A percentile compares a stretch with the other conserved stretches of the same genome.
These are phyloP conservation scores for Jasminum sambac DNA, from an alignment of 257 asterid genomes.

Conservation along the genomic window DNA sequence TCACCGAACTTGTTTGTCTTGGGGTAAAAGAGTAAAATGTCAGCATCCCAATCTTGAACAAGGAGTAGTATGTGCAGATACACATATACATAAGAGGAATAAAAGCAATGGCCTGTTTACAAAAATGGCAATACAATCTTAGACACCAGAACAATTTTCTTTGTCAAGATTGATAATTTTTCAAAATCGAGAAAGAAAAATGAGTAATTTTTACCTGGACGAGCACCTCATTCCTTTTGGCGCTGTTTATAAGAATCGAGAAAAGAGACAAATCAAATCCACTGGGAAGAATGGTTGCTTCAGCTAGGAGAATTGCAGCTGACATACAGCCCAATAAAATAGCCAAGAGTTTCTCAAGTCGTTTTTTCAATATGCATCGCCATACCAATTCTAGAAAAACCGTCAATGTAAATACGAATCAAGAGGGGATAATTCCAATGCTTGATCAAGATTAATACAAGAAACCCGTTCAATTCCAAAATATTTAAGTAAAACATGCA, in stretches of 20 bases:
- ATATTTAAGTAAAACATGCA: neutral
- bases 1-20: constrained; percentile 80
- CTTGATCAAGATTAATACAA: neutral
- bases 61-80: constrained; percentile 79
- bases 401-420: constrained; percentile 8
- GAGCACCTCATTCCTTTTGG: constrained; percentile 46
- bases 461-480: neutral
- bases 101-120: constrained; percentile 60
- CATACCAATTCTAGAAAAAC: constrained; percentile 59
- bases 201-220: constrained; percentile 55
- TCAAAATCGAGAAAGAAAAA: neutral
- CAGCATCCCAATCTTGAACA: constrained; percentile 82
- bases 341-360: constrained; percentile 59
- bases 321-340: constrained; percentile 69
- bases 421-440: neutral
- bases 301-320: constrained; percentile 74
- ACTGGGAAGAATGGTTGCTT: constrained; percentile 74
- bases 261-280: constrained; percentile 73
- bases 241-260: constrained; percentile 59
- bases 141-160: too few species aligned
- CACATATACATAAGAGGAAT: constrained; percentile 89
- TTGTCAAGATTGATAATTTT: too few species aligned
- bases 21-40: constrained; percentile 79
- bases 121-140: constrained; percentile 24
- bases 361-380: constrained; percentile 65